phyloP scores from a whole-genome alignment of 1,284 basidiomycete genomes.

The Sporisorium graminicola region DNA sequence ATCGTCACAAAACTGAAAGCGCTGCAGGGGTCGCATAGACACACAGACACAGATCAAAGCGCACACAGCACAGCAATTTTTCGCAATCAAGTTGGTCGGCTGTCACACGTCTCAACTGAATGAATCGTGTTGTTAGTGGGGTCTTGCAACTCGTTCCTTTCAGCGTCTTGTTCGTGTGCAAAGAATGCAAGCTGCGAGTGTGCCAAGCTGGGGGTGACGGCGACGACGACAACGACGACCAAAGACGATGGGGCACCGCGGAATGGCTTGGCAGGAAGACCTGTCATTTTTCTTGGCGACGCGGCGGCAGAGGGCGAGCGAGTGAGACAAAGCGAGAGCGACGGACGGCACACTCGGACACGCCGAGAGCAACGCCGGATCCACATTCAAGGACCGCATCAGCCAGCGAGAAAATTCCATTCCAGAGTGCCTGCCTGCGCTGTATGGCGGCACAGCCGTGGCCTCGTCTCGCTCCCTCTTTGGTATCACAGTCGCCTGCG shows the following conservation, averaged over 20 bases:
- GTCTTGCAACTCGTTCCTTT: background rate
- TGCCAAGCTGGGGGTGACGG: background rate
- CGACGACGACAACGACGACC: background rate
- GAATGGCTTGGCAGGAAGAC: background rate
- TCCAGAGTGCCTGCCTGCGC: background rate
- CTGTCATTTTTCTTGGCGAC: conserved; percentile 15
- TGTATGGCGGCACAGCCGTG: background rate
- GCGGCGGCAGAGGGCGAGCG: background rate
- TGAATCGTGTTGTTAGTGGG: background rate
- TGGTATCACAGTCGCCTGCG: background rate
- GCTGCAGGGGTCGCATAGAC: background rate
- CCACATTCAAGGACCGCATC: background rate
- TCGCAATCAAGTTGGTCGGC: background rate
- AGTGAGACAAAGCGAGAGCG: no score
- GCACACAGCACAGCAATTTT: background rate
- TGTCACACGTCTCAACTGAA: background rate
- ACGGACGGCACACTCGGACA: background rate
- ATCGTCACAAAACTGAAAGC: background rate
- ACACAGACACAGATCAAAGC: no score
- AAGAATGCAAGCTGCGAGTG: background rate
- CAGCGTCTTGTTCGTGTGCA: background rate
- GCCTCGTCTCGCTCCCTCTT: background rate
- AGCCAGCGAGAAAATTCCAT: background rate
- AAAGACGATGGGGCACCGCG: no score
- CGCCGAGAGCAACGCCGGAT: background rate